Evolutionary conservation across 2,329 filamentous ascomycete genomes (phyloP), one percentile per base, ranked within the genome.

Genomic region (Coniochaeta sp.): DNA sequence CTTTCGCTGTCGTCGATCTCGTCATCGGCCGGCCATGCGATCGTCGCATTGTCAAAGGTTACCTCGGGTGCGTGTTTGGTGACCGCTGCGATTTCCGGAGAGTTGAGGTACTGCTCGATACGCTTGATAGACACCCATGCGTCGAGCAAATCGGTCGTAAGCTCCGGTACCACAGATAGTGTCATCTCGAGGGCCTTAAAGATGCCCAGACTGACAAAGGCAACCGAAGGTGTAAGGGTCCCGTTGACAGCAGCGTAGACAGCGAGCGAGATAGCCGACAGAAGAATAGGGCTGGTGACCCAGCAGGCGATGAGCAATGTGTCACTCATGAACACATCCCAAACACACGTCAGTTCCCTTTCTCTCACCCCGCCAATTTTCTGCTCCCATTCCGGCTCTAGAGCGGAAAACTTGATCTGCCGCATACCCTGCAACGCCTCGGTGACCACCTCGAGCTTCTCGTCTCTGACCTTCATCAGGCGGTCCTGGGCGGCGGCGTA

Each of bases 351-450:
- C 11, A 93, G 79, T 69, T 93, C 90, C 55, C 80, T 82, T 50
- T 86, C 81, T 67, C 90, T 80, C 8, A 87, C 83, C 63, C 81
- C 72, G 63, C 80, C 73, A 69, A 95, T 89, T 62, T 87, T 89
- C 17, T 80, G 77, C 70, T 91, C 85, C 90, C 90, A 93, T 65
- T 89, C 84, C 22, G 77, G 74, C 71, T 93, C 90, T 1, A 91
- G 74, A 1, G 90, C 90, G 0, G 89, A 89, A 66, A 93, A 92
- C 68, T 95, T 95, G 74, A 95, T 91, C 71, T 95, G 90, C 1
- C 89, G 84, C 64, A 93, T 93, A 8, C 90, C 90, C 66, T 89
- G 83, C 1, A 95, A 75, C 0, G 88, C 89, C 71, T 95, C 90
- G 1, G 89, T 89, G 33, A 95, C 81, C 16, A 92, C 82, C 0